These are phyloP conservation scores for Xerocomus minutiporus DNA, from an alignment of 1,284 basidiomycete genomes.

Conservation along the genomic window DNA sequence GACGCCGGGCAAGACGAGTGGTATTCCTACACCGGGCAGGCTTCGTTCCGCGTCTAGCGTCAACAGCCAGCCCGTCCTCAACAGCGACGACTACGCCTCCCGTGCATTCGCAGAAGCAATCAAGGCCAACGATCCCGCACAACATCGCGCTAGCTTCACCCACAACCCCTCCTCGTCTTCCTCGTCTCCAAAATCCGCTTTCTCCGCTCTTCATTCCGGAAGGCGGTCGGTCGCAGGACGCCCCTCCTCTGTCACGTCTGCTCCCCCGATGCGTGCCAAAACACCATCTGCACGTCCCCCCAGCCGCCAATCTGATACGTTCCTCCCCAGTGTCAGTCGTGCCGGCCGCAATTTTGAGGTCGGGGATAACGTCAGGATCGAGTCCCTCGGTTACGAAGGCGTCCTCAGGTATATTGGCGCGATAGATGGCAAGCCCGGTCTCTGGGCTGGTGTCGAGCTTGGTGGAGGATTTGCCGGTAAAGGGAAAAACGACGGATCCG, in stretches of 20 bases:
- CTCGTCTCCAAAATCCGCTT: conserved; percentile 41
- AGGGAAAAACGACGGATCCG: conserved; percentile 94
- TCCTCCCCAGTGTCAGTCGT: conserved; percentile 43
- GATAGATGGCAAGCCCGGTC: conserved; percentile 80
- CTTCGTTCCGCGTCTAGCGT: conserved; percentile 60
- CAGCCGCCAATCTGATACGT: conserved; percentile 61
- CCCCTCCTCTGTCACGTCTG: conserved; percentile 48
- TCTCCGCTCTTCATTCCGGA: conserved; percentile 33
- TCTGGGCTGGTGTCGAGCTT: conserved; percentile 92
- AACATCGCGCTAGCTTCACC: conserved; percentile 47
- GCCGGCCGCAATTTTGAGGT: conserved; percentile 52
- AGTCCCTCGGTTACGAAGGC: conserved; percentile 83
- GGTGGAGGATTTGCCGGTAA: conserved; percentile 81
- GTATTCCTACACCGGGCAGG: conserved; percentile 68
- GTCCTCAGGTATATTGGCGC: conserved; percentile 73
- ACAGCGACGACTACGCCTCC: conserved; percentile 52
- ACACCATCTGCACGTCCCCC: conserved; percentile 51
- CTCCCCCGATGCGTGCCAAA: conserved; percentile 43
- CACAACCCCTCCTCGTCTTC: conserved; percentile 44
- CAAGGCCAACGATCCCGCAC: conserved; percentile 70
- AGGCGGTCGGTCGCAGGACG: conserved; percentile 41
- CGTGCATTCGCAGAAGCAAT: conserved; percentile 73
- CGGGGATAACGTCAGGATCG: conserved; percentile 80
- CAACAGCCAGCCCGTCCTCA: conserved; percentile 29
- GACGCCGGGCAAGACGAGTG: conserved; percentile 50